A percentile compares a stretch with the other conserved stretches of the same genome.
Evolutionary conservation across 2,329 filamentous ascomycete species (phyloP).

Genomic region (Aspergillus sp.): DNA sequence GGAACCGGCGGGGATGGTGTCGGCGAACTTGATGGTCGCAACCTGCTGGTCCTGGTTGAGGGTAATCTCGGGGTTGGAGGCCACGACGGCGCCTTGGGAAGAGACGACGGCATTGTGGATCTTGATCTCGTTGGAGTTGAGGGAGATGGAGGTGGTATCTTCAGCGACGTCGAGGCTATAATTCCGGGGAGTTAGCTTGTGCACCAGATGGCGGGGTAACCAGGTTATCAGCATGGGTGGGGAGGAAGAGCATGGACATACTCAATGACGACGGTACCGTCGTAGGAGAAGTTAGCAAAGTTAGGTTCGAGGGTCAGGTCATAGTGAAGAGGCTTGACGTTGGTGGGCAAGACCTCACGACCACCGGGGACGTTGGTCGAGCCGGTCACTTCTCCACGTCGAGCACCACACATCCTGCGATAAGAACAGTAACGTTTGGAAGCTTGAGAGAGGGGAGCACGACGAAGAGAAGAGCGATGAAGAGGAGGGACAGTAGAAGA

Average conservation of each 20-base stretch:
- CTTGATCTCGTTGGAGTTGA: slow-evolving; percentile 85
- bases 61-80: slow-evolving; percentile 66
- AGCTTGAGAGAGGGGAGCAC: slow-evolving; percentile 33
- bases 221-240: neutral
- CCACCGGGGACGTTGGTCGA: slow-evolving; percentile 63
- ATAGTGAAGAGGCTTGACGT: slow-evolving; percentile 91
- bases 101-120: slow-evolving; percentile 74
- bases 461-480: slow-evolving; percentile 25
- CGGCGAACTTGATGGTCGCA: slow-evolving; percentile 76
- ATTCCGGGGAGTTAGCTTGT: slow-evolving; percentile 10
- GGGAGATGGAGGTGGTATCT: slow-evolving; percentile 79
- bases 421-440: slow-evolving; percentile 69
- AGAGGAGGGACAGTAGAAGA: slow-evolving; percentile 22
- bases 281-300: slow-evolving; percentile 82
- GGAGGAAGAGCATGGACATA: slow-evolving; percentile 38
- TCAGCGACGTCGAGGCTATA: slow-evolving; percentile 74
- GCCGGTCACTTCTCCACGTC: slow-evolving; percentile 57
- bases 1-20: slow-evolving; percentile 70
- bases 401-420: slow-evolving; percentile 72
- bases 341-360: slow-evolving; percentile 84
- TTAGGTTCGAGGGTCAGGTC: slow-evolving; percentile 88
- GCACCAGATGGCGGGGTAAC: neutral
- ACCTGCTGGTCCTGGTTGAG: slow-evolving; percentile 80
- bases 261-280: slow-evolving; percentile 83
- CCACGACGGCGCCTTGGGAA: slow-evolving; percentile 55